Conservation (phyloP, 306 rosid species). For the Citrullus amarus region DNA sequence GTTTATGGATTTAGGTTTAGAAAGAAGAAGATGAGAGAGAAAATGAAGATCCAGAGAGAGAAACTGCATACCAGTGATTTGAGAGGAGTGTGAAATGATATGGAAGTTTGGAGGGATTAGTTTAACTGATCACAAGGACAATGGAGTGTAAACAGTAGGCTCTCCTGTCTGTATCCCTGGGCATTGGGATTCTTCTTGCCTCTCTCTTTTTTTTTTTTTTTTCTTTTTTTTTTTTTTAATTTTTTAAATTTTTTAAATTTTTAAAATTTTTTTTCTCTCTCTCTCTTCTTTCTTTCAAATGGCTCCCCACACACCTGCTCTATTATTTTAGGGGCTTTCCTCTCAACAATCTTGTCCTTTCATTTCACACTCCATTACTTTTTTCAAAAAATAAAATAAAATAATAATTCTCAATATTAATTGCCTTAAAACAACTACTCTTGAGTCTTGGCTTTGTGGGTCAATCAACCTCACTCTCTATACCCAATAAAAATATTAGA, state of each 20-base stretch:
- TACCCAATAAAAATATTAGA: too few species aligned
- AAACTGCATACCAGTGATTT: not conserved
- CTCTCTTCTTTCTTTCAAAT: constrained; percentile 33
- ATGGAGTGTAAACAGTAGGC: constrained; percentile 34
- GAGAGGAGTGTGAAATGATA: constrained; percentile 10
- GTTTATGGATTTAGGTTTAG: constrained; percentile 8
- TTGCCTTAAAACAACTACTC: not conserved
- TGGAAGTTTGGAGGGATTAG: constrained; percentile 19
- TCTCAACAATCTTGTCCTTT: constrained; percentile 20
- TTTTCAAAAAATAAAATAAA: not conserved
- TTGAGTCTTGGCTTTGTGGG: not conserved
- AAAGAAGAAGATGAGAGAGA: constrained; percentile 10
- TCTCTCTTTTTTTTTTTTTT: not conserved
- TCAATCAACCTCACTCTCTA: not conserved
- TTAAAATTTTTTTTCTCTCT: not conserved
- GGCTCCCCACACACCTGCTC: constrained; percentile 38
- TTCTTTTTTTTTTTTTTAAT: not conserved
- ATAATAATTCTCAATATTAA: not conserved
- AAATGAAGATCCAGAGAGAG: not conserved
- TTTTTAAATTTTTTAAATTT: not conserved
- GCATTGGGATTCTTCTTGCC: constrained; percentile 58
- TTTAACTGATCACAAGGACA: constrained; percentile 32
- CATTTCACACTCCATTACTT: constrained; percentile 6
- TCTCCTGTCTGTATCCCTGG: constrained; percentile 46
- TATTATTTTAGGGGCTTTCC: constrained; percentile 35